Evolutionary conservation across 306 rosid genomes (phyloP), one percentile per base, ranked within the genome.

Genomic region (Corylus heterophylla): DNA sequence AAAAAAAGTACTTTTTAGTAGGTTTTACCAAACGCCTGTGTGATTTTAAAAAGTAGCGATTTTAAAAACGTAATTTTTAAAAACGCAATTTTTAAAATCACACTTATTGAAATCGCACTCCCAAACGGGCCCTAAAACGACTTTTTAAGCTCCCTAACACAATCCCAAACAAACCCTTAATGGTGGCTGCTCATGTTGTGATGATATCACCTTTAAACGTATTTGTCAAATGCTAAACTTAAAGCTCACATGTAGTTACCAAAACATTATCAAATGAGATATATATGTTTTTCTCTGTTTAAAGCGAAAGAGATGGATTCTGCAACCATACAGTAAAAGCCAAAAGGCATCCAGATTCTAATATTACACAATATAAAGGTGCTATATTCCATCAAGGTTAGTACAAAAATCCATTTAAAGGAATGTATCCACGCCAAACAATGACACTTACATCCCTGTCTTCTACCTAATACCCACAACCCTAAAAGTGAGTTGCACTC

Each of bases 401-500:
- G 79, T 82, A 67, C 76, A 64, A 71, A 76, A 74, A 77, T 74
- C 82, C 77, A 84, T 61, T 70, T 68, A 79, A 85, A 82, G 78
- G 56, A 85, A 87, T 83, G 83, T 79, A 79, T 68, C 82, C 63
- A 37, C 73, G 56, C 89, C 69, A 74, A 78, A 81, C 84, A 81
- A 73, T 47, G 85, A 83, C 83, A 74, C 59, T 81, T 69, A 81
- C 76, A 86, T 89, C 88, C 80, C 69, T 90, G 88, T 90, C 90
- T 80, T 59, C 78, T 83, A 89, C 97, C 97, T 90, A 90, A 90
- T 89, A 77, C 82, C 84, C 81, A 56, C 76, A 84, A 78, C 74
- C 68, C 74, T 71, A 85, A 77, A 87, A 85, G 91, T 90, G 88
- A 86, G 86, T 84, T 90, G 88, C 87, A 90, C 97, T 90, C 97